Evolutionary conservation across 1,284 basidiomycete species (phyloP), one percentile per base, ranked within the genome.

Genomic region (Porodaedalea pini): DNA sequence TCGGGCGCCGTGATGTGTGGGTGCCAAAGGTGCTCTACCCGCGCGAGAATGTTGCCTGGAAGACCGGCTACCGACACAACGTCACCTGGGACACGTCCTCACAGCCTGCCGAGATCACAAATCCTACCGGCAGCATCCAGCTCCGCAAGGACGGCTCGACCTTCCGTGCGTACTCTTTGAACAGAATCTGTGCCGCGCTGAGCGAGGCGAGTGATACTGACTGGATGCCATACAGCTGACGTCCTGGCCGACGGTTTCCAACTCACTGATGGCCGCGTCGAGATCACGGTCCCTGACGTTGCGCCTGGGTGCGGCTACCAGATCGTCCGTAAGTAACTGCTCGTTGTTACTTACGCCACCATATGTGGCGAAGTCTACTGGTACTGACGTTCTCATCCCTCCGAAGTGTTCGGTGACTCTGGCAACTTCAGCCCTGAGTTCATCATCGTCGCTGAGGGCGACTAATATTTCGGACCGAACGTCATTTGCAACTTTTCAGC

Each of bases 351-450:
- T 25, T 7, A 21, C 34, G 13, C 25, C n/a, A 29, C 10, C 31
- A 15, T 11, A 17, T 15, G 45, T 47, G 13, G 45, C 23, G 45
- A 6, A 36, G 40, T 44, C 36, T 41, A 52, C 13, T 27, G 23
- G 27, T 47, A 48, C n/a, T 59, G n/a, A 11, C 45, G 47, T 37
- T 58, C 6, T 53, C 45, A 44, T 17, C 39, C 31, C 25, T 54
- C 43, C 27, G 10, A 59, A 81, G 79, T 82, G 48, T 72, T 80
- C 56, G 80, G 80, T 11, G 75, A 79, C 62, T 79, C 78, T 44
- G 79, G 78, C 32, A 72, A 80, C 56, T 75, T 67, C 62, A 78
- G 75, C 57, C 67, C 64, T 0, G 0, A 61, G 44, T 78, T 79
- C 51, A 66, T 68, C 5, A 79, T 78, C 63, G 25, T 56, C 34